Evolutionary conservation across 2,329 filamentous ascomycete species (phyloP).

Genomic region (Apiospora koreana): DNA sequence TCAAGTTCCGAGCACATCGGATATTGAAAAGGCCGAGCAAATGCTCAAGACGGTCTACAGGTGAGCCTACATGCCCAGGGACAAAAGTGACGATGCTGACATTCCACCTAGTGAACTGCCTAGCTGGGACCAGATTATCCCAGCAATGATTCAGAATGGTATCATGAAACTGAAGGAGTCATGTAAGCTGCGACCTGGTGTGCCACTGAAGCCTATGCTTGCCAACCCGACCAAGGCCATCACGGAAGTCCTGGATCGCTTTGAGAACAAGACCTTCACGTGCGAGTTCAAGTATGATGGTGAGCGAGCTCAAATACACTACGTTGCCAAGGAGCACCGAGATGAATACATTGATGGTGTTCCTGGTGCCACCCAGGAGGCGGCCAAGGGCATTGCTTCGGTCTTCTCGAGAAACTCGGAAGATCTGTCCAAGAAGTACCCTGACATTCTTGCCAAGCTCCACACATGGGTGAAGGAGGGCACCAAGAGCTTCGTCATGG

Average conservation of each 20-base stretch:
- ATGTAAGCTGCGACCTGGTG: constrained; percentile 89
- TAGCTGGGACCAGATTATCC: constrained; percentile 93
- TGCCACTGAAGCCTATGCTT: constrained; percentile 97
- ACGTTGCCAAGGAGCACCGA: constrained; percentile 79
- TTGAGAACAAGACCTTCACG: constrained; percentile 92
- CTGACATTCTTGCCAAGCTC: constrained; percentile 88
- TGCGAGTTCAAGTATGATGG: constrained; percentile 99
- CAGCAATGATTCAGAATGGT: constrained; percentile 82
- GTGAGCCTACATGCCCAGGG: constrained; percentile 41
- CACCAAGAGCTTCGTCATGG: constrained; percentile 94
- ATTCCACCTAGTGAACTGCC: constrained; percentile 73
- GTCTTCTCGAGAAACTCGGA: constrained; percentile 98
- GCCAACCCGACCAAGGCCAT: constrained; percentile 98
- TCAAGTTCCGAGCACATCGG: constrained; percentile 69
- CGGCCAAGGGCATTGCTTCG: constrained; percentile 74
- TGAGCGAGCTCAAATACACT: constrained; percentile 97
- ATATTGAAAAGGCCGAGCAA: constrained; percentile 81
- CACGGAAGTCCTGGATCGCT: constrained; percentile 94
- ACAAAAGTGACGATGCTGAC: constrained; percentile 32
- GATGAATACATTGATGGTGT: constrained; percentile 67
- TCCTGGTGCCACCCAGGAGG: constrained; percentile 63
- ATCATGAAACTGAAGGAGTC: constrained; percentile 79
- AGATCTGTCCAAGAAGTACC: constrained; percentile 96
- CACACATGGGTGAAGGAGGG: constrained; percentile 85
- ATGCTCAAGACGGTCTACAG: constrained; percentile 90